A percentile compares a stretch with the other conserved stretches of the same genome.
Evolutionary conservation across 352 stramenopile genomes (phyloP).

Genomic region (Pythium biforme): DNA sequence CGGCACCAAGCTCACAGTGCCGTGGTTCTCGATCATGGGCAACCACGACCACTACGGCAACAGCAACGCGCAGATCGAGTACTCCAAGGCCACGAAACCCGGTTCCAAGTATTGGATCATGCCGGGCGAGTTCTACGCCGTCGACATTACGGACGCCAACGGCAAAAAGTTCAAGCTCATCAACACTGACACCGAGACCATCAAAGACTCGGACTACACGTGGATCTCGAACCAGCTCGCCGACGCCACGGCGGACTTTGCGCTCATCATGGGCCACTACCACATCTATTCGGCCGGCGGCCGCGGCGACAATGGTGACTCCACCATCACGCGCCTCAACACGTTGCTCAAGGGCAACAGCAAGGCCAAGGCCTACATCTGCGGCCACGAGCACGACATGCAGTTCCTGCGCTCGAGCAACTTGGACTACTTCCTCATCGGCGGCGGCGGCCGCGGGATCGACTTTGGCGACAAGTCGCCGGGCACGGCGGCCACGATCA

Average conservation of each 20-base stretch:
- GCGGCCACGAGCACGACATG: conserved; percentile 31
- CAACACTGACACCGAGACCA: conserved; percentile 26
- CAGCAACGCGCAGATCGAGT: conserved; percentile 27
- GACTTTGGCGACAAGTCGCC: conserved; percentile 15
- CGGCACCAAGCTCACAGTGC: conserved; percentile 23
- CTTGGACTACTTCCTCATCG: conserved; percentile 32
- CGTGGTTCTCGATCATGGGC: conserved; percentile 28
- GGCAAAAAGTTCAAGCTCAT: conserved; percentile 29
- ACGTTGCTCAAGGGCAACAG: conserved; percentile 17
- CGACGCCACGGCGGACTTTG: conserved; percentile 19
- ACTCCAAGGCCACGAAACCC: conserved; percentile 23
- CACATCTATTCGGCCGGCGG: conserved; percentile 26
- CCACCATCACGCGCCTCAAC: conserved; percentile 19
- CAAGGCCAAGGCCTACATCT: conserved; percentile 32
- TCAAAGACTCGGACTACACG: conserved; percentile 25
- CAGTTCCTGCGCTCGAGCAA: conserved; percentile 24
- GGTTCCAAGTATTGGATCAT: conserved; percentile 34
- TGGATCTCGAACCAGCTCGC: conserved; percentile 23
- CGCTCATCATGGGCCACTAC: conserved; percentile 26
- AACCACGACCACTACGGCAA: conserved; percentile 34
- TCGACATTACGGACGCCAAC: conserved; percentile 23
- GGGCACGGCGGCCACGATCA: conserved; percentile 20
- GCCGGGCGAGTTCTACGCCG: conserved; percentile 23
- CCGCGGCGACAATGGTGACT: conserved; percentile 18
- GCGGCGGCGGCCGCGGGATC: conserved; percentile 25